These are phyloP conservation scores for Pyrenochaeta sp. DNA, from an alignment of 2,329 filamentous ascomycete genomes.

Conservation along the genomic window DNA sequence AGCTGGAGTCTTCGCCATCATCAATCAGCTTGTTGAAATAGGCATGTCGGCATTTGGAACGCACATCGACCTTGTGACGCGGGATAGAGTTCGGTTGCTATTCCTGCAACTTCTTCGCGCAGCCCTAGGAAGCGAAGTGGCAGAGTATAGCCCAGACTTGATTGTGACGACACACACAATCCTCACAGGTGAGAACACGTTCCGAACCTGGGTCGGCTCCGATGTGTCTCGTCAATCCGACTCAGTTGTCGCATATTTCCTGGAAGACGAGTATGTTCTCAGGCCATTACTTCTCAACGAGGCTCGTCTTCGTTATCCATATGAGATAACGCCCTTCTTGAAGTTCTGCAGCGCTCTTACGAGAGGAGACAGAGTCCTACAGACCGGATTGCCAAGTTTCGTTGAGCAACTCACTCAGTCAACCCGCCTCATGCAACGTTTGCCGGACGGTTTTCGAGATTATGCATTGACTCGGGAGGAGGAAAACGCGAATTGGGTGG, in stretches of 20 bases:
- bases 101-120: conserved; percentile 76
- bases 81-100: conserved; percentile 67
- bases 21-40: conserved; percentile 34
- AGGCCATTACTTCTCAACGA: conserved; percentile 68
- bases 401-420: conserved; percentile 72
- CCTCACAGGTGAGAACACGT: conserved; percentile 59
- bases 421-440: conserved; percentile 76
- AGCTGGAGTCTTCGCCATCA: conserved; percentile 32
- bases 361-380: conserved; percentile 52
- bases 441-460: conserved; percentile 74
- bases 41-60: conserved; percentile 54
- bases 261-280: conserved; percentile 62
- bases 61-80: conserved; percentile 61
- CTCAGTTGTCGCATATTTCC: conserved; percentile 59
- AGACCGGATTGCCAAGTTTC: conserved; percentile 60
- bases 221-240: conserved; percentile 27
- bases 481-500: conserved; percentile 81
- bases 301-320: conserved; percentile 80
- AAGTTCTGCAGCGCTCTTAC: conserved; percentile 72
- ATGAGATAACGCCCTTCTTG: conserved; percentile 82
- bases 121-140: conserved; percentile 63
- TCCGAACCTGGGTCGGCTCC: conserved; percentile 41
- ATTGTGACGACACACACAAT: conserved; percentile 71
- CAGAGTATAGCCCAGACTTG: conserved; percentile 77
- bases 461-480: conserved; percentile 86